Base-by-base conservation (phyloP, 345 rosid genomes). In the Linum usitatissimum region DNA sequence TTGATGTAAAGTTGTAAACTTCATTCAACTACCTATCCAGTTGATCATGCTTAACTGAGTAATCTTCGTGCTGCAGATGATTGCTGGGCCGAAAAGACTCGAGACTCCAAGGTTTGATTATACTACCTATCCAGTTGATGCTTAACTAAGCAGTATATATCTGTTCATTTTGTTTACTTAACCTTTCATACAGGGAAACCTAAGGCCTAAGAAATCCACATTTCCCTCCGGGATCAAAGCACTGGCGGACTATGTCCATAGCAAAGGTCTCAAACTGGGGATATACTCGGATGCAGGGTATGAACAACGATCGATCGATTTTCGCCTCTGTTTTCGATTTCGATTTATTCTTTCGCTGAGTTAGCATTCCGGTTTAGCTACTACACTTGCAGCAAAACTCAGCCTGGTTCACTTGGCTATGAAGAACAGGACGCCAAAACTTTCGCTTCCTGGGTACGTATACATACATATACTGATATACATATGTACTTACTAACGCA, bases 71-170 rank as follows among this genome's bases (percentile, higher is more conserved):
- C 60, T 65, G 55, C 65, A 89, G 98, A 92, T 79, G 98, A 92
- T 75, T 87, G 97, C 70, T 92, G 98, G 98, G 98, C 91, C 59
- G 96, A 89, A 77, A 66, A 82, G 68, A 31, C 76, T 74, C 89
- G 98, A 51, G 95, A 85, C 68, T 54, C 34, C 23, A 72, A 84
- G 85, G 90, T 92, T 73, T 48, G 48, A 23, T 28, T 68, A 17
- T 18, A 42, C 19, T 20, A 39, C 18, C 42, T 34, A 34, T 28
- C 2, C 28, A 23, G 1, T 23, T 23, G 28, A 23, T 23, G 28
- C 28, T 23, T 23, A 23, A 23, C 28, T 23, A 23, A 23, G 28
- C n/a, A n/a, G n/a, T 1, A 23, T 23, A 23, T 23, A 23, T 23
- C 28, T 23, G 28, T 23, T 2, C 28, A 23, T 23, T 23, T 23